Percentiles rank a stretch among this genome's conserved stretches.
These are phyloP conservation scores for Neurospora sp. DNA, from an alignment of 495 filamentous ascomycete species.

Conservation along the genomic window DNA sequence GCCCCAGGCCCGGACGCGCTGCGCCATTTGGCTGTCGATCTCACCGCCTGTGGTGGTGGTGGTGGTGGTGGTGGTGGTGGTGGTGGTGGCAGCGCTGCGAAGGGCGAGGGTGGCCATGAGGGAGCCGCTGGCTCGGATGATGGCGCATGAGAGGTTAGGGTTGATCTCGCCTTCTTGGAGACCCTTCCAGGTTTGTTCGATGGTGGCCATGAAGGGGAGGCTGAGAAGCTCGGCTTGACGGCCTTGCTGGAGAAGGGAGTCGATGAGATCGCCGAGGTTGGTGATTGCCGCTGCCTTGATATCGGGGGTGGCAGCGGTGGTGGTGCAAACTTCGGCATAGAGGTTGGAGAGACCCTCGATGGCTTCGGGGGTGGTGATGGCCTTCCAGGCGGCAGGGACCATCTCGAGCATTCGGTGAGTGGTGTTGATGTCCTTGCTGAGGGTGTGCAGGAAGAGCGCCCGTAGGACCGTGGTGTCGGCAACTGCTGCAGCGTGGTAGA, in stretches of 20 bases:
- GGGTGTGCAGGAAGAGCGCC: conserved; percentile 3
- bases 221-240: background rate
- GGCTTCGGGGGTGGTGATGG: background rate
- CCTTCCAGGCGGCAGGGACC: conserved; percentile 18
- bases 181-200: conserved; percentile 18
- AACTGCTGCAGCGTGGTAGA: conserved; percentile 10
- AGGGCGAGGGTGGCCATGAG: conserved; percentile 24
- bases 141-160: conserved; percentile 33
- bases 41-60: background rate
- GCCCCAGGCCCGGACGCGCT: conserved; percentile 29
- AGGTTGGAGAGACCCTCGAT: conserved; percentile 13
- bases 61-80: background rate
- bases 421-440: conserved; percentile 19
- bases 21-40: conserved; percentile 7
- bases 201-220: conserved; percentile 9
- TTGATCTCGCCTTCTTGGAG: conserved; percentile 28
- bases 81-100: background rate
- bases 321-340: conserved; percentile 15
- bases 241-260: conserved; percentile 8
- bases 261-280: conserved; percentile 27
- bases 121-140: conserved; percentile 33
- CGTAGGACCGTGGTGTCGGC: conserved; percentile 9
- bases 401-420: conserved; percentile 19
- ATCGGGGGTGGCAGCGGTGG: conserved; percentile 19
- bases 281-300: conserved; percentile 25